These are phyloP conservation scores for Ammopiptanthus mongolicus DNA, from an alignment of 306 rosid species.

Conservation along the genomic window DNA sequence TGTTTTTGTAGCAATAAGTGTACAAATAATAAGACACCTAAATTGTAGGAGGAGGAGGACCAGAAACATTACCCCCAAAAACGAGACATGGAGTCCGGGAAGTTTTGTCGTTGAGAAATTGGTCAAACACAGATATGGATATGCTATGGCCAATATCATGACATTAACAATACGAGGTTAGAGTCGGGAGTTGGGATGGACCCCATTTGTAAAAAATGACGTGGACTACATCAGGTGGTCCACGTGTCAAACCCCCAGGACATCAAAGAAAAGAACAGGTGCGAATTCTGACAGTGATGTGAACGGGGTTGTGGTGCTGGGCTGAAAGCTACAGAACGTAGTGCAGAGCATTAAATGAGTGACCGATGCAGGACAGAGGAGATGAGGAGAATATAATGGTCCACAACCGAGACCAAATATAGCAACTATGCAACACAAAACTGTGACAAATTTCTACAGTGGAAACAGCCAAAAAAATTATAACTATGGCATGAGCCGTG, in stretches of 20 bases:
- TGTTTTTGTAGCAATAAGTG: too few species aligned
- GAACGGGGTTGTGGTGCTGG: background rate
- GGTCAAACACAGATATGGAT: slow-evolving; percentile 2
- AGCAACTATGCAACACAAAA: background rate
- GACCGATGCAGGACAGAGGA: background rate
- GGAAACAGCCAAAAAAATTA: background rate
- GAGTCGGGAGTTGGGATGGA: background rate
- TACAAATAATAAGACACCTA: too few species aligned
- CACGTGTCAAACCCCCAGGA: slow-evolving; percentile 36
- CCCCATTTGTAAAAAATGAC: background rate
- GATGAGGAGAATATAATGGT: background rate
- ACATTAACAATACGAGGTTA: slow-evolving; percentile 14
- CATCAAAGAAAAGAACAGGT: slow-evolving; percentile 12
- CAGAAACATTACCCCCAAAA: background rate
- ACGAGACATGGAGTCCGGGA: background rate
- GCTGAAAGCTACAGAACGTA: slow-evolving; percentile 27
- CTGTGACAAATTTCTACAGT: background rate
- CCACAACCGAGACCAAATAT: background rate
- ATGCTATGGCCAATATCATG: background rate
- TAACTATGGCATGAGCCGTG: background rate
- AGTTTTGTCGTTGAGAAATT: background rate
- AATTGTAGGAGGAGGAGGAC: too few species aligned
- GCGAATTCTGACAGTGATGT: background rate
- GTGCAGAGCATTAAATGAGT: background rate
- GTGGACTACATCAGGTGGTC: slow-evolving; percentile 6